Base-by-base conservation (phyloP, 1,139 yeast species). In the Lizanozyma gosingica region DNA sequence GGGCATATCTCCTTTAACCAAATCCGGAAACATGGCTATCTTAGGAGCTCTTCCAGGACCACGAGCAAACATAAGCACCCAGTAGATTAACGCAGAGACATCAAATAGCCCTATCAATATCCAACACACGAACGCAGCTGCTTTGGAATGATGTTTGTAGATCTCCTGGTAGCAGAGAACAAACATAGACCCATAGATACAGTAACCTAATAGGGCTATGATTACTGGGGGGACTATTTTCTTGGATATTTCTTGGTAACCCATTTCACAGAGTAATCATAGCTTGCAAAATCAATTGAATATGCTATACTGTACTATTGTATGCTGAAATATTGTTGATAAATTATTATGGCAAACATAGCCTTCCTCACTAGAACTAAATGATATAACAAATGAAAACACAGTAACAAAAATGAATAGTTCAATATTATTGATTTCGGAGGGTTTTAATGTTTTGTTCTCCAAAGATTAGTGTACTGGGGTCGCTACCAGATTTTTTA, bases 1-100 rank as follows among this genome's bases (percentile, higher is more conserved):
- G 0, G 88, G 87, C 2, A 69, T 68, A 22, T 40, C 53, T 11
- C 29, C 29, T 22, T 11, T 11, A 22, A 22, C 11, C 29, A 22
- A 6, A 22, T 22, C 29, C 11, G 29, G 11, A 11, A 22, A 22
- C 29, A 22, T 22, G 29, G 29, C 9, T 22, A 22, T 22, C 29
- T 22, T 22, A 22, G 29, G 29, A 11, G 11, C 29, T 11, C 29
- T 29, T 0, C 52, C 50, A 4, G 51, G 49, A 3, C 53, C 53
- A 2, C 33, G 36, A 14, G 33, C 6, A 17, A 43, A 40, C 11
- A 48, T 38, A 17, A 37, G 18, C 4, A 36, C 34, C 52, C 52
- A 48, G 38, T 48, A 48, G 15, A 41, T 15, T 33, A 42, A 40
- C 14, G 41, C 35, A 4, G 42, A 17, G 4, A 34, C 17, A 32